These are phyloP conservation scores for Limnomonas spitsbergensis DNA, from an alignment of 139 green algal species.

Conservation along the genomic window DNA sequence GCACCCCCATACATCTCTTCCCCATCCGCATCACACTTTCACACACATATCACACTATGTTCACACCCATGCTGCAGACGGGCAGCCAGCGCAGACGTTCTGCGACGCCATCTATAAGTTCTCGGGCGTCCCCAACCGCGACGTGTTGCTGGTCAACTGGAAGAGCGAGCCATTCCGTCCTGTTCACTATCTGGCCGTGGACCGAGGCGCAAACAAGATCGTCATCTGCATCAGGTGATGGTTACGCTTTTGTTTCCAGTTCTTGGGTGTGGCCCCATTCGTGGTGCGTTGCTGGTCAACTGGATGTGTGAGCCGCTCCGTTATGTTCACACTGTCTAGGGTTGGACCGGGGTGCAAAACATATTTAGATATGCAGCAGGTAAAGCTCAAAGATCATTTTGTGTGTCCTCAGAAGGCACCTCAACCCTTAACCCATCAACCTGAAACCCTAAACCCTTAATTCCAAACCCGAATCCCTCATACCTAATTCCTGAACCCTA, in stretches of 20 bases:
- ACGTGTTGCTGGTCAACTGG: conserved; percentile 5
- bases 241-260: not conserved
- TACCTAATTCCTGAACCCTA: no score
- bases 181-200: conserved; percentile 11
- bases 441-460: no score
- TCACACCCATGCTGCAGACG: no score
- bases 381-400: no score
- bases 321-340: not conserved
- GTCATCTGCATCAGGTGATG: conserved; percentile 11
- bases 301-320: not conserved
- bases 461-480: no score
- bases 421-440: no score
- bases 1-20: no score
- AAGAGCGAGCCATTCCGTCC: conserved; percentile 14
- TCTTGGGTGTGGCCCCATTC: not conserved
- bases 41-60: no score
- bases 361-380: no score
- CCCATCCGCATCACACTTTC: no score
- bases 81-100: conserved; percentile 8
- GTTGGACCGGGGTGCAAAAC: no score
- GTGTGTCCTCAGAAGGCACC: no score
- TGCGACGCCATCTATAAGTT: conserved; percentile 5
- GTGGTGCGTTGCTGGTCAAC: not conserved
- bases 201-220: conserved; percentile 7
- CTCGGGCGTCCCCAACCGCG: not conserved